phyloP scores from a whole-genome alignment of 177 flowering plant species.

The Telopea speciosissima region DNA sequence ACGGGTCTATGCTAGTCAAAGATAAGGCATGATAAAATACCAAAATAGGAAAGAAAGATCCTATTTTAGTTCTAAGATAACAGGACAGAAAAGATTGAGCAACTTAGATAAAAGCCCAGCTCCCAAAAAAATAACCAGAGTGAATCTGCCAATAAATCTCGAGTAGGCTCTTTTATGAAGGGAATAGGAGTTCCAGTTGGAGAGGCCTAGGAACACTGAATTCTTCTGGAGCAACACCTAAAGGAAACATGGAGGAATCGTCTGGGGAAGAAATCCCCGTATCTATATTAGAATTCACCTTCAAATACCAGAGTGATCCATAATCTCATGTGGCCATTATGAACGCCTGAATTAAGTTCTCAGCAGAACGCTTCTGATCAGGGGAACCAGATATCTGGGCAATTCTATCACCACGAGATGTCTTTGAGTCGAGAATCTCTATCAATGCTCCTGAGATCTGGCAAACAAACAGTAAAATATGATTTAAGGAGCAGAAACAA shows the following conservation, averaged over 20 bases:
- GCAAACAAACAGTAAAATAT: slow-evolving; percentile 2
- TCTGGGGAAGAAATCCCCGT: slow-evolving; percentile 11
- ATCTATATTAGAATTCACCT: slow-evolving; percentile 28
- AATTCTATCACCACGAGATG: slow-evolving; percentile 79
- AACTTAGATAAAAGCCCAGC: slow-evolving; percentile 21
- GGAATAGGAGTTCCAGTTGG: slow-evolving; percentile 18
- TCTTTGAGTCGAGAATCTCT: slow-evolving; percentile 76
- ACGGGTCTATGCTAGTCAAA: background rate
- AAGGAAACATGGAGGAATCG: slow-evolving; percentile 25
- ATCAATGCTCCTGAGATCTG: slow-evolving; percentile 92
- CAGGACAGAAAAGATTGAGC: slow-evolving; percentile 22
- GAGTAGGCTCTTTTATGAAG: slow-evolving; percentile 13
- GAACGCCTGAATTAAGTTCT: slow-evolving; percentile 90
- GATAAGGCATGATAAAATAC: slow-evolving; percentile 11
- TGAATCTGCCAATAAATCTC: slow-evolving; percentile 17
- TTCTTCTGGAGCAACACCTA: slow-evolving; percentile 31
- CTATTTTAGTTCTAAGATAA: slow-evolving; percentile 37
- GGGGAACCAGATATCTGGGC: slow-evolving; percentile 85
- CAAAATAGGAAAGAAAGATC: slow-evolving; percentile 40
- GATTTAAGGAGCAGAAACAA: background rate
- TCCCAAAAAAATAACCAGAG: slow-evolving; percentile 3
- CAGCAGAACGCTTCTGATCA: slow-evolving; percentile 87
- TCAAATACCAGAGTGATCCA: slow-evolving; percentile 14
- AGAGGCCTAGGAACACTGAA: slow-evolving; percentile 22
- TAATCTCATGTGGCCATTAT: slow-evolving; percentile 67